Percentiles rank a stretch among this genome's conserved stretches.
phyloP scores from a whole-genome alignment of 2,329 filamentous ascomycete genomes.

The Hypoxylon sp. region DNA sequence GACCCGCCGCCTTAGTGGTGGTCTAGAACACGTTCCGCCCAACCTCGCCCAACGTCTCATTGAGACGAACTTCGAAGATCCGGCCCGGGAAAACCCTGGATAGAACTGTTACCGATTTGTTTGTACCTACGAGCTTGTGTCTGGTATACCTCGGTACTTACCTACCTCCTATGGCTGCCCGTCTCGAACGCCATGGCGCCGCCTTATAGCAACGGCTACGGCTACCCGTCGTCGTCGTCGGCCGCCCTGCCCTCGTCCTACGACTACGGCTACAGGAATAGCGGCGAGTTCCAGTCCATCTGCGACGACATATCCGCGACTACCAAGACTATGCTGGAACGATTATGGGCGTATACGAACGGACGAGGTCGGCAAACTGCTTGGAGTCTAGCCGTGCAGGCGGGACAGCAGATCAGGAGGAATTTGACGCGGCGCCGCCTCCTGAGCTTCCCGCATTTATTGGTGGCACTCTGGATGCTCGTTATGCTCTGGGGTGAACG shows the following conservation, averaged over 20 bases:
- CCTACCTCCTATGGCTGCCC: conserved; percentile 48
- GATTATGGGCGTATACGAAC: conserved; percentile 60
- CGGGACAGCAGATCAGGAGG: conserved; percentile 56
- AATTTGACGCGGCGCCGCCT: conserved; percentile 68
- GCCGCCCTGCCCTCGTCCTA: conserved; percentile 41
- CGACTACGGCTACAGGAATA: conserved; percentile 44
- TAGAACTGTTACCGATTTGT: neutral
- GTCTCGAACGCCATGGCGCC: conserved; percentile 55
- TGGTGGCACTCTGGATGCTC: conserved; percentile 81
- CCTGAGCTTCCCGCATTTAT: conserved; percentile 74
- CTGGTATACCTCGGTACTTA: conserved; percentile 32
- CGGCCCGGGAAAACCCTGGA: neutral
- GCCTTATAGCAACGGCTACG: conserved; percentile 56
- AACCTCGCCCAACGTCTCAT: neutral
- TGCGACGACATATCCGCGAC: conserved; percentile 57
- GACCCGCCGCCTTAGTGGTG: neutral
- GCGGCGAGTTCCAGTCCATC: conserved; percentile 55
- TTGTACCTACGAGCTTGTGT: conserved; percentile 5
- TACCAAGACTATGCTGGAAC: conserved; percentile 50
- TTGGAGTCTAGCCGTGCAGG: conserved; percentile 52
- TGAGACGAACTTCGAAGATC: neutral
- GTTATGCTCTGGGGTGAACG: conserved; percentile 89
- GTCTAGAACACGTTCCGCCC: conserved; percentile 7
- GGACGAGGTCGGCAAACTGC: conserved; percentile 59
- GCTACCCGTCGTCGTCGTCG: conserved; percentile 42